Base-by-base conservation (phyloP, 2,329 filamentous ascomycete genomes). In the Myriangium duriaei region DNA sequence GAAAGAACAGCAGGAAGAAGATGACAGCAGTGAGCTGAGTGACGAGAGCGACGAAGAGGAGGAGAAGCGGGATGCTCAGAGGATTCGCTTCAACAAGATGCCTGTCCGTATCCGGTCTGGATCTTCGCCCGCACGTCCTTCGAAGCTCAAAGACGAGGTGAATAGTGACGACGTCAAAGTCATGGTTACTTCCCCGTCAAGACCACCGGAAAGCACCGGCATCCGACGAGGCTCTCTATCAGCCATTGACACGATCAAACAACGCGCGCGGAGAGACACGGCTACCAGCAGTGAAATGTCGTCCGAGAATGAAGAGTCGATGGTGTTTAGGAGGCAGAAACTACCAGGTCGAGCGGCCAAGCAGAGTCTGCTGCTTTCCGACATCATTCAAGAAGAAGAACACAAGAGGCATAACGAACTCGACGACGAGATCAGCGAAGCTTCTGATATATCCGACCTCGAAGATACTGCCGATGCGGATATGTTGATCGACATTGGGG, bases 21-120 rank as follows among this genome's bases (percentile, higher is more conserved):
- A 86, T 41, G 83, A 88, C 52, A 91, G 83, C 58, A 87, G 81
- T 52, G 83, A 88, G 50, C 63, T 88, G 38, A 86, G 79, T 54
- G 83, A 91, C 50, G 81, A 88, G 48, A 88, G 81, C 49, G 83
- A 91, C 35, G 81, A 87, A 15, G 81, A 86, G 37, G 68, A 72
- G 1, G 79, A 84, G 15, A 58, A 60, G 36, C 76, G 81, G 38
- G 80, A 82, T 31, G 80, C 81, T 2, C 84, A 92, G 55, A 84
- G 92, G 57, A 94, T 96, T 56, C 87, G 88, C 54, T 98, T 98
- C 59, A 77, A 81, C 34, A 96, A 96, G 61, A 88, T 95, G 83
- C 88, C 91, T 1, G 72, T 94, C 30, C 75, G 87, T 18, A 77
- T 76, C 47, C 77, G 88, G 40, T 83, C 87, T 16, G 88, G 84